Conservation (phyloP, 176 grass and related monocot species). For the Rhynchospora breviuscula region DNA sequence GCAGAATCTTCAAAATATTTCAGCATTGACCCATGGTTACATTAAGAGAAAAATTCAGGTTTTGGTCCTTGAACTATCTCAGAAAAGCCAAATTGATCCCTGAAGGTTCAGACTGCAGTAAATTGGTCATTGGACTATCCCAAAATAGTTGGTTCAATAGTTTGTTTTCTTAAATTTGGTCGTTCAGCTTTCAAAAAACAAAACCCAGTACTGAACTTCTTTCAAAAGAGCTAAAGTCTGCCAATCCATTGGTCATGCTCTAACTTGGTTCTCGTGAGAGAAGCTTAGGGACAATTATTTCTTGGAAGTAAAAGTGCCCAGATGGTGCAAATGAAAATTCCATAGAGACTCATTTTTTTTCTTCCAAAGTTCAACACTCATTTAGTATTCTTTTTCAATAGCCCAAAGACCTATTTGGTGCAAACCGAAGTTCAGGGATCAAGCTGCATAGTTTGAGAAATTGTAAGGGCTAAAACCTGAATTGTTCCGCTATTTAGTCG, state of each 20-base stretch:
- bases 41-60: not conserved
- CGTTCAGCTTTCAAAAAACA: not conserved
- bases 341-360: not conserved
- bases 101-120: not conserved
- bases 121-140: not conserved
- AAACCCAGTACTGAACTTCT: not conserved
- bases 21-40: not conserved
- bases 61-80: not conserved
- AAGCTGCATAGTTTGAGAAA: not conserved
- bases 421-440: not conserved
- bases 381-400: not conserved
- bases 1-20: no score
- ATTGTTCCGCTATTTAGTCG: constrained; percentile 9
- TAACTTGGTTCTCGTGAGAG: not conserved
- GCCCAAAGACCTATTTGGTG: not conserved
- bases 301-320: not conserved
- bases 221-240: not conserved
- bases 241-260: not conserved
- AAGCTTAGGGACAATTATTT: not conserved
- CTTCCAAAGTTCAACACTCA: not conserved
- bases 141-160: not conserved
- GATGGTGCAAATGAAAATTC: not conserved
- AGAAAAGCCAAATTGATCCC: not conserved
- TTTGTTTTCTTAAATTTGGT: not conserved
- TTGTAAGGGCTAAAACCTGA: not conserved